Evolutionary conservation across 306 rosid genomes (phyloP), one percentile per base, ranked within the genome.

Genomic region (Citrullus amarus): DNA sequence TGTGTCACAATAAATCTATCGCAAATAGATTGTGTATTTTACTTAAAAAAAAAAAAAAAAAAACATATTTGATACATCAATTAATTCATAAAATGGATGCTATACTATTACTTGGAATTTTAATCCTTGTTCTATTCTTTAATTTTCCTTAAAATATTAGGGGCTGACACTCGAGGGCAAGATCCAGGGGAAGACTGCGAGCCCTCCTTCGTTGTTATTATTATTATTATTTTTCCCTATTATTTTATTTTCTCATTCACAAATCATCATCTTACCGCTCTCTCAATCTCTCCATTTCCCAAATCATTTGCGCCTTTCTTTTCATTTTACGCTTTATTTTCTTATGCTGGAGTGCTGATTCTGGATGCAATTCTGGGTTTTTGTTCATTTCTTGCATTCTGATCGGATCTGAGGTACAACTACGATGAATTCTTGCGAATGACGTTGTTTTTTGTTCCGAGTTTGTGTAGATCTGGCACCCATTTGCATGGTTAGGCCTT

Each of bases 391-490:
- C 82, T 73, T 74, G 8, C 76, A n/a, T 59, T 58, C 83, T 79
- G 81, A 81, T 80, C 81, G 79, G 88, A 87, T 87, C 90, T 81
- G 79, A 82, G 90, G 90, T 87, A 77, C 72, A 54, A 28, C 56
- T 54, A 51, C 62, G 59, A 4, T 53, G 57, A 71, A 71, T 71
- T 30, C 59, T 48, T 48, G 43, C 22, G 14, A 48, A 13, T 22
- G 55, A n/a, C 39, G n/a, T 46, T 18, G 2, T 50, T 14, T 2
- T 61, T 34, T 36, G 61, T 66, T 79, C 66, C 3, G 15, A 71
- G 71, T 28, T 60, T 58, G 58, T 48, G 80, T 70, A 76, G 85
- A 85, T 85, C 80, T 75, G 69, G 25, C 60, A 3, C 62, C 57
- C 54, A 56, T 51, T 78, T 61, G 53, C 54, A n/a, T 41, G 55